Percentiles rank a stretch among this genome's conserved stretches.
Conservation (phyloP, 768 basidiomycete species). For the Panus rudis region DNA sequence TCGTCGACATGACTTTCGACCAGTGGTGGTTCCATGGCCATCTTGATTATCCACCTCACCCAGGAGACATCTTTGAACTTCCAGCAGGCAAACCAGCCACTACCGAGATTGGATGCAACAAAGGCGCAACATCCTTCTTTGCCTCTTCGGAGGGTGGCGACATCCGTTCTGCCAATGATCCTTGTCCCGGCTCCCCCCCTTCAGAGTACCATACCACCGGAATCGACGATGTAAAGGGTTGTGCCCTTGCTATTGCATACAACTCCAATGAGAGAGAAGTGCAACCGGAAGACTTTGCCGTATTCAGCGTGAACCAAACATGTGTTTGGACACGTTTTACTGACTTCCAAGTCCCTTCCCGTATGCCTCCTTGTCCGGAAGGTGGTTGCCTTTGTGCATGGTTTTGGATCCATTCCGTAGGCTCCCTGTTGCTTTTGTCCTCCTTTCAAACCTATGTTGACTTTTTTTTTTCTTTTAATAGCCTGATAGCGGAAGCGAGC, state of each 20-base stretch:
- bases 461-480: slow-evolving; percentile 5
- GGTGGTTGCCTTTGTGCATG: slow-evolving; percentile 58
- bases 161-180: slow-evolving; percentile 26
- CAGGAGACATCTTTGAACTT: slow-evolving; percentile 47
- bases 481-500: slow-evolving; percentile 28
- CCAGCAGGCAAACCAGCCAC: slow-evolving; percentile 47
- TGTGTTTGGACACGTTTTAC: slow-evolving; percentile 63
- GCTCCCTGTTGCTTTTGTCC: neutral
- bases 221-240: slow-evolving; percentile 28
- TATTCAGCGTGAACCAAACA: slow-evolving; percentile 62
- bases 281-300: slow-evolving; percentile 53
- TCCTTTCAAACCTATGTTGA: neutral
- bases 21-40: slow-evolving; percentile 59
- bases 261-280: slow-evolving; percentile 45
- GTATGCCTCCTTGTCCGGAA: slow-evolving; percentile 56
- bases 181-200: slow-evolving; percentile 40
- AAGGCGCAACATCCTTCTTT: slow-evolving; percentile 23
- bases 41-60: slow-evolving; percentile 45
- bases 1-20: slow-evolving; percentile 30
- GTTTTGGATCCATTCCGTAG: slow-evolving; percentile 56
- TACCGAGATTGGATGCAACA: slow-evolving; percentile 40
- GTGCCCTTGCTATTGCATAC: slow-evolving; percentile 57
- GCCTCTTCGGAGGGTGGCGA: slow-evolving; percentile 27
- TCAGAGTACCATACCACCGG: slow-evolving; percentile 50
- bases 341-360: slow-evolving; percentile 50